A percentile compares a stretch with the other conserved stretches of the same genome.
Evolutionary conservation across 805 yeast species (phyloP).

Genomic region (Myxozyma monticola): DNA sequence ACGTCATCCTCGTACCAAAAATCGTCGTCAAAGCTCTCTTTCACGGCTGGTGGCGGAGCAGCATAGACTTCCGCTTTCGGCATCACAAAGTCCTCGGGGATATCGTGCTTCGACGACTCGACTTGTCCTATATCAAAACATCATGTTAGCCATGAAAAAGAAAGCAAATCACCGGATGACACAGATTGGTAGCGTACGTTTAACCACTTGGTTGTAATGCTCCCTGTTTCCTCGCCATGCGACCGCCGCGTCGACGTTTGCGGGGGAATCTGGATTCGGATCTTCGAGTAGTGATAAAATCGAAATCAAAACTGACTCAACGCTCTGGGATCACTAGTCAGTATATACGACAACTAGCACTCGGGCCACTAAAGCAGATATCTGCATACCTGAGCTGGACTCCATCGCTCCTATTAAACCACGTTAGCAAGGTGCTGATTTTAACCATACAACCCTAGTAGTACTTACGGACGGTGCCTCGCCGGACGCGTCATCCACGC

Average conservation of each 20-base stretch:
- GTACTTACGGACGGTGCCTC: conserved; percentile 26
- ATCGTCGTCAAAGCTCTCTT: conserved; percentile 71
- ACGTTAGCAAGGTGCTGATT: not conserved
- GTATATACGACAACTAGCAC: no score
- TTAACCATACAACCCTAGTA: not conserved
- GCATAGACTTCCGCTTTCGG: conserved; percentile 62
- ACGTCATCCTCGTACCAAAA: conserved; percentile 63
- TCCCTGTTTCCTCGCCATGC: conserved; percentile 82
- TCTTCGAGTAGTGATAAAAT: conserved; percentile 89
- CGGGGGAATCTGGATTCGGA: conserved; percentile 91
- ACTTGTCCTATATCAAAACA: conserved; percentile 2
- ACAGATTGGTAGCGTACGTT: no score
- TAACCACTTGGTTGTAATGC: conserved; percentile 69
- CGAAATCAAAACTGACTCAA: conserved; percentile 84
- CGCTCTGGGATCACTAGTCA: conserved; percentile 52
- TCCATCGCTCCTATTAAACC: conserved; percentile 30
- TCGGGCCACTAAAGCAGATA: not conserved
- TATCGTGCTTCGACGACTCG: conserved; percentile 78
- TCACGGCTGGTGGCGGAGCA: conserved; percentile 37
- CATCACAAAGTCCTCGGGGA: conserved; percentile 82
- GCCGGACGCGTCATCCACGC: conserved; percentile 86
- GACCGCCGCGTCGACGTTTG: conserved; percentile 93
- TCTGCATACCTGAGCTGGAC: conserved; percentile 52
- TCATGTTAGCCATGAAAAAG: not conserved
- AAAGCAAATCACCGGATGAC: no score